Base-by-base conservation (phyloP, 1,139 yeast species). In the Diutina pseudorugosa region DNA sequence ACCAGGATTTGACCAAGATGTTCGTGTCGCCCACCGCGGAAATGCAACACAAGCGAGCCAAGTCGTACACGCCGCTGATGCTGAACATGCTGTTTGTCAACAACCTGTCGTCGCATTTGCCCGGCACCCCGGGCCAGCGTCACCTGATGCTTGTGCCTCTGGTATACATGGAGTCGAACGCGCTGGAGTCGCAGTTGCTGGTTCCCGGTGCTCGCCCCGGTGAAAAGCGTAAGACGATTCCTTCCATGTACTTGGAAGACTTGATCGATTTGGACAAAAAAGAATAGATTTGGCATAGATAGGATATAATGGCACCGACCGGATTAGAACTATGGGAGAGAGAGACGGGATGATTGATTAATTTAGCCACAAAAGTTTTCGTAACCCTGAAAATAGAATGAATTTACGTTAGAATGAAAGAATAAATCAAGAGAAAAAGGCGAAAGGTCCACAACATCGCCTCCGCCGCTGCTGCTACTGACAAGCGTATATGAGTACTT, bases 21-120 rank as follows among this genome's bases (percentile, higher is more conserved):
- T 86, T 83, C 64, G 79, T 86, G 54, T 84, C 93, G 5, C 95
- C 95, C 41, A 86, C 94, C 1, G 85, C 84, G 19, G 90, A 85
- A 61, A 78, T 82, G 80, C 73, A 72, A 56, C 75, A 70, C 56
- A 70, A 69, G 58, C 61, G 73, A 47, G 62, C 57, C 48, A 65
- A 64, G 52, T 64, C 74, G 1, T 53, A 12, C 51, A 57, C 16
- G 53, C 68, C 44, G 11, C 63, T 70, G 12, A 51, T 64, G 41
- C 53, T 61, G 53, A 68, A 64, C 2, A 54, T 57, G 42, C 54
- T 54, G n/a, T 64, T 70, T 11, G 61, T 62, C 14, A 54, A 67
- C 25, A 71, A 67, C 53, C 59, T 66, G 59, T 55, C 51, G 14
- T 58, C 56, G 47, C 64, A 70, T 1, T 50, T 53, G 8, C 65